Evolutionary conservation across 192 early-diverging fungal genomes (phyloP), one percentile per base, ranked within the genome.

Genomic region (Podila verticillata): DNA sequence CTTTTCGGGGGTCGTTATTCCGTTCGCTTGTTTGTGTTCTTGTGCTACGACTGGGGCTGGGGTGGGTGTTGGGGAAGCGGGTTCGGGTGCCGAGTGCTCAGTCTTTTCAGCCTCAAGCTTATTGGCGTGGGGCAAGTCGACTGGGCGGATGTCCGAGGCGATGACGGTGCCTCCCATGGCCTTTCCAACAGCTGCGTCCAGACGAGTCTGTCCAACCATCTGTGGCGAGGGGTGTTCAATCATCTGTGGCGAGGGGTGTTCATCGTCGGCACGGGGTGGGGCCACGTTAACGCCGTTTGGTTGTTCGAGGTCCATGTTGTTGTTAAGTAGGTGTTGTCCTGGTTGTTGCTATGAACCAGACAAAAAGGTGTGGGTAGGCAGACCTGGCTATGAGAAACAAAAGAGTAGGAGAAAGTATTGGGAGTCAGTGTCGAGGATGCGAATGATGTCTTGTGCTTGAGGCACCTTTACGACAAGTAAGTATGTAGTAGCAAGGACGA

Each of bases 91-190:
- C 10, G 44, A 13, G 24, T 47, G 24, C 26, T 61, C 22, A 12
- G 69, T 61, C 49, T 63, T 62, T 24, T 63, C 65, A 1, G 68
- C 54, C 8, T 80, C 75, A 10, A 72, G 60, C 22, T 72, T 72
- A 17, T 20, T 66, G 10, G 49, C 17, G 17, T 5, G 49, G 26
- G 77, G 77, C 70, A 72, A n/a, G 54, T 80, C 66, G 13, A 20
- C 32, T 19, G 77, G 65, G 15, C 20, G 70, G 48, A 80, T 68
- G 44, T 80, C 77, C 17, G 77, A 72, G 2, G 65, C 20, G 30
- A 80, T 80, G 26, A 80, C 61, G 8, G 70, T 72, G 47, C 77
- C 77, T 4, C 77, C 77, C 15, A 80, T 44, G 15, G 61, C 77
- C 35, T 72, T 80, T 44, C 77, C 77, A 0, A 80, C 56, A 32